Conservation (phyloP, 345 rosid species). For the Eucalyptus curtisii region DNA sequence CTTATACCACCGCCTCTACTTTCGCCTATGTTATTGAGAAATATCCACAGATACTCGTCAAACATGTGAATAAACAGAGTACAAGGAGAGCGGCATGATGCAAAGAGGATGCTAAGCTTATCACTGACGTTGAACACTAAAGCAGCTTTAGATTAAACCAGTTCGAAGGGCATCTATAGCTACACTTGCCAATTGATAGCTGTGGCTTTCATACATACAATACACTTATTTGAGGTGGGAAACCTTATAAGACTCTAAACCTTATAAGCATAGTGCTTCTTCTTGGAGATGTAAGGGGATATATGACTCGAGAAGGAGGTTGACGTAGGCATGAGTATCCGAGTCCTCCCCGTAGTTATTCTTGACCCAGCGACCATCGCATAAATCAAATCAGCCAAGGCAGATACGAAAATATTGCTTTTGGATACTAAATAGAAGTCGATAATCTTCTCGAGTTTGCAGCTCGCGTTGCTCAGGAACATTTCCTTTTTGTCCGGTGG, state of each 20-base stretch:
- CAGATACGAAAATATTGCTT: slow-evolving; percentile 20
- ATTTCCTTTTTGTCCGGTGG: slow-evolving; percentile 6
- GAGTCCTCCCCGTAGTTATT: slow-evolving; percentile 22
- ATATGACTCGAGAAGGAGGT: slow-evolving; percentile 7
- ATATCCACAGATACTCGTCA: not conserved
- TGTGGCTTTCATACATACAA: not conserved
- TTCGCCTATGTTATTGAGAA: not conserved
- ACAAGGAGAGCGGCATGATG: too few relatives aligned
- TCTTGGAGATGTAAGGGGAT: slow-evolving; percentile 17
- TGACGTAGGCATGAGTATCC: slow-evolving; percentile 12
- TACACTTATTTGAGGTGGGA: not conserved
- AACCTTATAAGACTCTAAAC: not conserved
- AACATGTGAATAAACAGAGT: not conserved
- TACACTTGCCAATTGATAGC: not conserved
- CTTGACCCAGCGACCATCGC: slow-evolving; percentile 19
- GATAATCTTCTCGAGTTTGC: slow-evolving; percentile 15
- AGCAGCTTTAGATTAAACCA: not conserved
- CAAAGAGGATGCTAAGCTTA: too few relatives aligned
- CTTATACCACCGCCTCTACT: not conserved
- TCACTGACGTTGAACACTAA: too few relatives aligned
- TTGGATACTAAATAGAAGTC: slow-evolving; percentile 18
- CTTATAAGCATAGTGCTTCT: slow-evolving; percentile 20
- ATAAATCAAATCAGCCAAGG: slow-evolving; percentile 11
- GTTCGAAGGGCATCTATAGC: not conserved
- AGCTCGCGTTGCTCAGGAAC: slow-evolving; percentile 10